Percentiles rank a stretch among this genome's conserved stretches.
Conservation (phyloP, 2,329 filamentous ascomycete species). For the Pleomassaria siparia region DNA sequence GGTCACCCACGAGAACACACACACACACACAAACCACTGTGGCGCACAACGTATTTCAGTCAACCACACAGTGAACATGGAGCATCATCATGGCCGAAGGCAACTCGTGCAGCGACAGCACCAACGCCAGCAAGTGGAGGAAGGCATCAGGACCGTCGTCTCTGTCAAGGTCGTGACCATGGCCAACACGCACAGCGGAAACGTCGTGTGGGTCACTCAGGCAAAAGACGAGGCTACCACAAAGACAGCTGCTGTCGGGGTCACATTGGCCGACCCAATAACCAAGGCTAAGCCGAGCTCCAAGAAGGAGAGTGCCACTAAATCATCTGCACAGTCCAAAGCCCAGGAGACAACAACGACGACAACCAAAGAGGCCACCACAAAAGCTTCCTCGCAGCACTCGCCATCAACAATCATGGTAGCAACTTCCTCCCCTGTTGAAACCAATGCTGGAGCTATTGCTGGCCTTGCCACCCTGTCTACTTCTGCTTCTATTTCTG, state of each 20-base stretch:
- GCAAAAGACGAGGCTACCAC: slow-evolving; percentile 1
- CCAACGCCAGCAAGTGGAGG: slow-evolving; percentile 12
- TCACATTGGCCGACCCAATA: slow-evolving; percentile 9
- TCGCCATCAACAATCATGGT: slow-evolving; percentile 25
- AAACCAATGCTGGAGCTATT: slow-evolving; percentile 12
- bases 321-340: slow-evolving; percentile 14
- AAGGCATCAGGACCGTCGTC: slow-evolving; percentile 37
- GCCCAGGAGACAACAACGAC: slow-evolving; percentile 18
- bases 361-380: slow-evolving; percentile 16
- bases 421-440: slow-evolving; percentile 30
- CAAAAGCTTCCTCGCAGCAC: slow-evolving; percentile 9
- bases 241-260: slow-evolving; percentile 8
- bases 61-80: slow-evolving; percentile 15
- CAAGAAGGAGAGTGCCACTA: slow-evolving; percentile 21
- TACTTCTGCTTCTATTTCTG: slow-evolving; percentile 22
- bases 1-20: too few species aligned
- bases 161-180: slow-evolving; percentile 56
- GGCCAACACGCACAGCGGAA: slow-evolving; percentile 54
- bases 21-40: slow-evolving; percentile 2
- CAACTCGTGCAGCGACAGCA: slow-evolving; percentile 36
- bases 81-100: slow-evolving; percentile 25
- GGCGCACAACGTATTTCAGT: not conserved
- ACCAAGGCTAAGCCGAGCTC: slow-evolving; percentile 19
- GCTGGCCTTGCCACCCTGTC: slow-evolving; percentile 20
- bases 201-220: slow-evolving; percentile 33